A percentile compares a stretch with the other conserved stretches of the same genome.
Evolutionary conservation across 192 early-diverging fungal genomes (phyloP).

Genomic region (Coemansia sp.): DNA sequence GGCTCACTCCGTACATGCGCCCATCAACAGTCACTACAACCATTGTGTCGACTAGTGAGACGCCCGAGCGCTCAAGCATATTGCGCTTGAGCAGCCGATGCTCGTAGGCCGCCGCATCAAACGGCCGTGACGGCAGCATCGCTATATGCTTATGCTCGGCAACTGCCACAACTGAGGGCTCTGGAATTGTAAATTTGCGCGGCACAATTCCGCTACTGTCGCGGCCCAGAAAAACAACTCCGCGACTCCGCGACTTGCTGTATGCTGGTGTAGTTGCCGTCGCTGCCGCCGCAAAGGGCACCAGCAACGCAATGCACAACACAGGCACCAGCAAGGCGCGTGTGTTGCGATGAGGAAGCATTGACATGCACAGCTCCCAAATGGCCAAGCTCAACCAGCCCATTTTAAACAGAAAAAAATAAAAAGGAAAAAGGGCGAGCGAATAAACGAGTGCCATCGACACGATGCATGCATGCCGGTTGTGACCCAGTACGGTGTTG

Average conservation of each 20-base stretch:
- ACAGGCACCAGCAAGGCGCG: conserved; percentile 46
- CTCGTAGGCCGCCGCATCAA: conserved; percentile 23
- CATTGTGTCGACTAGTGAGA: conserved; percentile 43
- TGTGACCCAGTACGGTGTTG: background rate
- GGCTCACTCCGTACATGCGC: conserved; percentile 46
- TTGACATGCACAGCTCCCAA: conserved; percentile 51
- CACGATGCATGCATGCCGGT: background rate
- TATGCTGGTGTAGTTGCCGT: conserved; percentile 1
- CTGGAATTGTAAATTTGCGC: conserved; percentile 52
- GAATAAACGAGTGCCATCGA: background rate
- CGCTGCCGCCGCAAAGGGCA: conserved; percentile 19
- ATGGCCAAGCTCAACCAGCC: conserved; percentile 38
- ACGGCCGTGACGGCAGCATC: conserved; percentile 43
- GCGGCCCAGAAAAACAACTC: conserved; percentile 28
- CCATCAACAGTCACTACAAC: conserved; percentile 52
- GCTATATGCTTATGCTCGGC: conserved; percentile 43
- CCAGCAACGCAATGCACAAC: conserved; percentile 37
- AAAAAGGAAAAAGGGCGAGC: background rate
- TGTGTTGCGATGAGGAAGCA: conserved; percentile 49
- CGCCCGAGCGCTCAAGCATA: conserved; percentile 34
- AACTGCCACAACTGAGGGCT: conserved; percentile 47
- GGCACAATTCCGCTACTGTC: conserved; percentile 36
- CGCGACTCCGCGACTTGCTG: background rate
- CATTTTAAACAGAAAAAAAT: conserved; percentile 13
- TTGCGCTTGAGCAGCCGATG: conserved; percentile 35